Evolutionary conservation across 2,329 filamentous ascomycete species (phyloP), one percentile per base, ranked within the genome.

Genomic region (Curvularia verruculosa): DNA sequence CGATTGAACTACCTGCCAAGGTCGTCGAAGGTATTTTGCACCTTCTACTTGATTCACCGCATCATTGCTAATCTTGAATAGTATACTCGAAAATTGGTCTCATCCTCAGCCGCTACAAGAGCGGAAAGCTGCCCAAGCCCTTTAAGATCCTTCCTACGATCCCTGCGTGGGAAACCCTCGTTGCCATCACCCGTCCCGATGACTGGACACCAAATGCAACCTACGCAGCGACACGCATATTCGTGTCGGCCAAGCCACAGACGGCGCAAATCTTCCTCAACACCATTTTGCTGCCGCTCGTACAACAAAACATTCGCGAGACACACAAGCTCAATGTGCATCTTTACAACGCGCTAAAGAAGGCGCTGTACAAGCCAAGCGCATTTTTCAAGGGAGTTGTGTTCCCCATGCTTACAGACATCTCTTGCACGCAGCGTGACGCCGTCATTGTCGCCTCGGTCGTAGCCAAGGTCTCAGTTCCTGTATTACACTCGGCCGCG

Each of bases 351-450:
- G 86, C 92, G 0, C 82, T 99, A 55, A 97, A 97, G 79, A 96
- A 96, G 75, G 87, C 87, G 7, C 83, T 97, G 13, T 97, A 96
- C 82, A 96, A 96, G 76, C 95, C 95, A 6, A 89, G 91, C 0
- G 92, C 93, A 18, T 99, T 96, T 79, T 99, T 99, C 85, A 96
- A 97, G 77, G 95, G 93, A 3, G 87, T 99, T 66, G 82, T 99
- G 15, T 98, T 98, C 73, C 95, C 95, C 0, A 84, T 99, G 18
- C 88, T 96, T 9, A 86, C 85, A 8, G 90, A 88, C 49, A 91
- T 92, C 26, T 92, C 89, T n/a, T 97, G 93, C 79, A 96, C 93
- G 0, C 80, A 98, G 49, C 87, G 93, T 49, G 95, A 99, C 78
- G 95, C 95, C 5, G 88, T 92, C 67, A 98, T 99, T 65, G 86